Evolutionary conservation across 2,329 filamentous ascomycete genomes (phyloP).

Genomic region (Zymoseptoria passerinii): DNA sequence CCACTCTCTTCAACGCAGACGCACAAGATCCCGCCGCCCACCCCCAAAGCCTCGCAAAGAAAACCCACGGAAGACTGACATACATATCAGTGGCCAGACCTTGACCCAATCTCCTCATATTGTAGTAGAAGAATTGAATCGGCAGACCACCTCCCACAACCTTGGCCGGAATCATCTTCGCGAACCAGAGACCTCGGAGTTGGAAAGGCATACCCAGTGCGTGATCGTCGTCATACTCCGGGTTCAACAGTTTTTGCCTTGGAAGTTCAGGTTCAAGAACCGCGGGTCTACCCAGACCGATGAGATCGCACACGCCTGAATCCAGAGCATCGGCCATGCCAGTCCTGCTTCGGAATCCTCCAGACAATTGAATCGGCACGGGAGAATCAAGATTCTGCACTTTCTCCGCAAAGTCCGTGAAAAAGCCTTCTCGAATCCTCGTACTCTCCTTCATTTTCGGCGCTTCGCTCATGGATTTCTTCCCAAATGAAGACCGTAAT

Average conservation of each 20-base stretch:
- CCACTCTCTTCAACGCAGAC: background rate
- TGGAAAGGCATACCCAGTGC: conserved; percentile 25
- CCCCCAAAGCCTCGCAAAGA: conserved; percentile 10
- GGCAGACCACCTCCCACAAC: conserved; percentile 27
- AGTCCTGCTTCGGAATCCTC: conserved; percentile 50
- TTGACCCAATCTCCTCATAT: conserved; percentile 28
- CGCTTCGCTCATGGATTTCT: conserved; percentile 31
- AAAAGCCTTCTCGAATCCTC: conserved; percentile 55
- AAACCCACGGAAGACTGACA: conserved; percentile 24
- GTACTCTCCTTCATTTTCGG: conserved; percentile 31
- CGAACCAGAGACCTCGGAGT: conserved; percentile 28
- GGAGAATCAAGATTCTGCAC: conserved; percentile 21
- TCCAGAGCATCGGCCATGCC: conserved; percentile 44
- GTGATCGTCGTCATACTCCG: conserved; percentile 20
- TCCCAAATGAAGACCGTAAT: conserved; percentile 18
- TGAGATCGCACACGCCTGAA: conserved; percentile 41
- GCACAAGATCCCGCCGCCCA: background rate
- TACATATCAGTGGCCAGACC: conserved; percentile 26
- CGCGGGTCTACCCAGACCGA: conserved; percentile 43
- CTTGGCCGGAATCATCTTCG: conserved; percentile 26
- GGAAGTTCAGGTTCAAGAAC: conserved; percentile 39
- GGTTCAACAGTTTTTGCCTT: conserved; percentile 30
- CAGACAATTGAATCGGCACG: conserved; percentile 42
- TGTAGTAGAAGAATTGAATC: conserved; percentile 31
- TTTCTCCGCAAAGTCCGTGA: conserved; percentile 52